Conservation (phyloP, 257 asterid genomes). For the Cruciata laevipes region DNA sequence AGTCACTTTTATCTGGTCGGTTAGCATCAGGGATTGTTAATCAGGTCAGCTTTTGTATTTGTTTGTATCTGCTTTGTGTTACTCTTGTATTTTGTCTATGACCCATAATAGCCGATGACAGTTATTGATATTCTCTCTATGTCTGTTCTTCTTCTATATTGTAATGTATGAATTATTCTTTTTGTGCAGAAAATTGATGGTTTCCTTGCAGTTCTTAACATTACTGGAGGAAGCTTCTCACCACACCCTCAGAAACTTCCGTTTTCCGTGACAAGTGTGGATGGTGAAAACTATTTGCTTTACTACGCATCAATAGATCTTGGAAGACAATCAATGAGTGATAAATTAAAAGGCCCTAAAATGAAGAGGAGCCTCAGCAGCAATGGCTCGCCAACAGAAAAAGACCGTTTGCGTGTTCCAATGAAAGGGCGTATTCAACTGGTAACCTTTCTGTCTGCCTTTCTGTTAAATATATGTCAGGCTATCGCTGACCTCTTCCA, state of each 20-base stretch:
- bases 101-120: neutral
- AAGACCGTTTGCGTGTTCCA: constrained; percentile 66
- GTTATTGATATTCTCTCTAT: neutral
- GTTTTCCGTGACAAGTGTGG: constrained; percentile 74
- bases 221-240: constrained; percentile 79
- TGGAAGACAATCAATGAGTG: constrained; percentile 34
- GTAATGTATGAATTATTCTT: neutral
- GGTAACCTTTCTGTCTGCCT: constrained; percentile 37
- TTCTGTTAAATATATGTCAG: neutral
- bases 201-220: constrained; percentile 76
- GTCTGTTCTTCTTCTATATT: neutral
- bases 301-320: constrained; percentile 84
- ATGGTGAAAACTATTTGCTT: constrained; percentile 68
- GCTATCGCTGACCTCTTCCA: neutral
- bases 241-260: constrained; percentile 91
- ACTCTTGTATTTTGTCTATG: neutral
- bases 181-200: constrained; percentile 77
- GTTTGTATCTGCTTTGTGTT: constrained; percentile 1
- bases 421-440: constrained; percentile 83
- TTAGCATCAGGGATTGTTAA: constrained; percentile 65
- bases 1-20: constrained; percentile 85
- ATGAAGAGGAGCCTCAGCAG: constrained; percentile 63
- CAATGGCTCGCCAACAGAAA: constrained; percentile 48
- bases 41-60: constrained; percentile 36
- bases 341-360: constrained; percentile 42